Evolutionary conservation across 495 filamentous ascomycete genomes (phyloP), one percentile per base, ranked within the genome.

Genomic region (Hypoxylon rickii): DNA sequence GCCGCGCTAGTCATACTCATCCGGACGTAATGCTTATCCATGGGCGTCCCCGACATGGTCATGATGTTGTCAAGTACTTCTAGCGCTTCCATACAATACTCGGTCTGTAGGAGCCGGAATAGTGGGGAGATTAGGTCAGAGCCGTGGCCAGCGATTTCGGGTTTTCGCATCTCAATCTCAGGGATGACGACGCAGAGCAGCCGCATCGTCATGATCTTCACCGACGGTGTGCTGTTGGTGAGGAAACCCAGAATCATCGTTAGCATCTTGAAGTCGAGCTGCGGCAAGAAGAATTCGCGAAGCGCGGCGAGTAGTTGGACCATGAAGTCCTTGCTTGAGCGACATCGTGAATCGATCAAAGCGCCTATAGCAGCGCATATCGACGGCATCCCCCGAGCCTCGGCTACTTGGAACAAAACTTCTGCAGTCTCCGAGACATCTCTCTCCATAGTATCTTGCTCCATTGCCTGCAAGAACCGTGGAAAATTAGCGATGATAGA

Each of bases 91-190:
- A 90, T 88, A 68, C 92, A 96, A 58, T 92, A 91, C 49, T 96
- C 89, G 0, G 94, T 96, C 66, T 96, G 92, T 17, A 99, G 73
- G 33, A 99, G 81, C 34, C 93, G 84, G 44, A 99, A 77, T 3
- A 99, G 79, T 1, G 94, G 94, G 2, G 94, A 96, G 37, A 97
- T 96, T 40, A 99, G 76, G 73, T 99, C 95, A 3, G 94, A 92
- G 0, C 95, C 95, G 68, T 96, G 90, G 42, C 82, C 84, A 11
- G 92, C 87, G 62, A 99, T 91, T 60, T 96, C 92, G 0, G 85
- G 83, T 57, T 92, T 90, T 22, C 86, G 86, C 87, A 97, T 96
- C 64, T 99, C 93, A 47, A 97, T 88, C 29, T 91, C 88, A 2
- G 92, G 90, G 21, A 97, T 87, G 44, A 97, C 73, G 34, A 88